Conservation (phyloP, 2,329 filamentous ascomycete genomes). For the Fusarium drepaniforme region DNA sequence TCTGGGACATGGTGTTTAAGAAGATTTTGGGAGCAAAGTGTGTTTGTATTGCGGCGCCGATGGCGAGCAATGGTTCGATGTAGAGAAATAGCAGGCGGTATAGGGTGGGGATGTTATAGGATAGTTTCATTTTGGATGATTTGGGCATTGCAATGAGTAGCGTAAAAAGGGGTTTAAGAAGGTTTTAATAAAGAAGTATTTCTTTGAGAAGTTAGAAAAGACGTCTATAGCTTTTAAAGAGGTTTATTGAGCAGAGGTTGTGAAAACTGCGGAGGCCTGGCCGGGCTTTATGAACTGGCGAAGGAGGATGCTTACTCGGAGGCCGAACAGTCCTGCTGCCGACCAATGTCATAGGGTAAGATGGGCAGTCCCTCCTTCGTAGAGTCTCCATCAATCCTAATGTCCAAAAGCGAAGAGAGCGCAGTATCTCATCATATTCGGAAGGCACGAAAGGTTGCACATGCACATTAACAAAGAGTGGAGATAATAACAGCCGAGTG, state of each 20-base stretch:
- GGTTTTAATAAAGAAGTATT: not conserved
- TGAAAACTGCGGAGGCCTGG: not conserved
- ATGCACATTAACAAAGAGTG: not conserved
- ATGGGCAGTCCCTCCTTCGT: no score
- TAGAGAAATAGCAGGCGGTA: conserved; percentile 33
- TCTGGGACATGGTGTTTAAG: conserved; percentile 26
- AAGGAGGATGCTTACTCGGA: not conserved
- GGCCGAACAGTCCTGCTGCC: not conserved
- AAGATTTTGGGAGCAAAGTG: conserved; percentile 15
- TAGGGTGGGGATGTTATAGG: conserved; percentile 10
- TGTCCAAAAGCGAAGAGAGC: not conserved
- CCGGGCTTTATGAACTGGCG: not conserved
- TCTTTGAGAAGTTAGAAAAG: not conserved
- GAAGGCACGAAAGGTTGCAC: not conserved
- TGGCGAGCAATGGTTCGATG: conserved; percentile 23
- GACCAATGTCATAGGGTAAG: no score
- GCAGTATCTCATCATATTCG: not conserved
- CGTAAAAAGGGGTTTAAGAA: not conserved
- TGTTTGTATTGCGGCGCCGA: conserved; percentile 4
- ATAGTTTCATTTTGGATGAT: not conserved
- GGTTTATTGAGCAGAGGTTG: not conserved
- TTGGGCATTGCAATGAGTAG: not conserved
- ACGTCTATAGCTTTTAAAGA: not conserved
- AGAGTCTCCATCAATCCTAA: not conserved
- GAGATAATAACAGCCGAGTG: not conserved